A percentile compares a stretch with the other conserved stretches of the same genome.
phyloP scores from a whole-genome alignment of 2,329 filamentous ascomycete genomes.

The Dactylonectria estremocensis region DNA sequence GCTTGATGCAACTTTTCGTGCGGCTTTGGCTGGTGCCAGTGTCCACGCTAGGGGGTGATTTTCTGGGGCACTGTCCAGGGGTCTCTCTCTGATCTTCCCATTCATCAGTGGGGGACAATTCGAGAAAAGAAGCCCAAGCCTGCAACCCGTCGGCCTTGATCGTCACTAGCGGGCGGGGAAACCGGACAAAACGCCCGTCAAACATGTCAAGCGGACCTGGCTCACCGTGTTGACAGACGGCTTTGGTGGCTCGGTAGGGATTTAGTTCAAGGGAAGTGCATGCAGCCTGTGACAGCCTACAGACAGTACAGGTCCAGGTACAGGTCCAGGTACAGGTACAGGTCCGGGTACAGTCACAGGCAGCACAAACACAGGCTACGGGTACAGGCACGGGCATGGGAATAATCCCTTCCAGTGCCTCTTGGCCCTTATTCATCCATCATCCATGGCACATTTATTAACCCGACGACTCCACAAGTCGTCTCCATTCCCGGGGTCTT shows the following conservation, averaged over 20 bases:
- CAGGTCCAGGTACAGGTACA: too few species aligned
- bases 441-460: not conserved
- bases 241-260: not conserved
- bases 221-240: not conserved
- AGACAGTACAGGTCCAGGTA: too few species aligned
- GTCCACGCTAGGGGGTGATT: too few species aligned
- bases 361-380: too few species aligned
- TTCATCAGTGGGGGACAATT: conserved; percentile 12
- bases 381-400: too few species aligned
- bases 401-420: too few species aligned
- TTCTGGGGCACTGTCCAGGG: not conserved
- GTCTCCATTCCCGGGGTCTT: not conserved
- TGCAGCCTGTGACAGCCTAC: too few species aligned
- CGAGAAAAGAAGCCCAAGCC: not conserved
- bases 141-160: conserved; percentile 19
- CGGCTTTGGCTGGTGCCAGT: too few species aligned
- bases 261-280: not conserved
- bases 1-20: too few species aligned
- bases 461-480: not conserved
- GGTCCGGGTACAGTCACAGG: too few species aligned
- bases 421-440: not conserved
- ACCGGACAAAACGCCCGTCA: not conserved
- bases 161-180: conserved; percentile 5
- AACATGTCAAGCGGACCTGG: not conserved
- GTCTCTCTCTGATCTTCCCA: not conserved